Percentiles rank a stretch among this genome's conserved stretches.
These are phyloP conservation scores for Jackrogersella multiformis DNA, from an alignment of 495 filamentous ascomycete species.

Conservation along the genomic window DNA sequence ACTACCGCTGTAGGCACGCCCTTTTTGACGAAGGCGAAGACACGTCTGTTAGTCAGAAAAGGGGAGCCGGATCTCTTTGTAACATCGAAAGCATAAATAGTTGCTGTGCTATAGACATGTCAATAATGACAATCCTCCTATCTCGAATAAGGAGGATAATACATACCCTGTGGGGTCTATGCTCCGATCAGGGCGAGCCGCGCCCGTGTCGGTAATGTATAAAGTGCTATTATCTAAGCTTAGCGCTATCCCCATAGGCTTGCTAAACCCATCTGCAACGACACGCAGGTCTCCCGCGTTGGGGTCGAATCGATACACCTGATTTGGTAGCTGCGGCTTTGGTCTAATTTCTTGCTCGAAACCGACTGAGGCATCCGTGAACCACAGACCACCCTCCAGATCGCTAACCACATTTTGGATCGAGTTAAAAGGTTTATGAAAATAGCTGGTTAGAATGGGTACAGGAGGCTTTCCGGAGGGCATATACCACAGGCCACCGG, in stretches of 20 bases:
- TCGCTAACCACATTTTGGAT: constrained; percentile 54
- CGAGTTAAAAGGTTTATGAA: constrained; percentile 58
- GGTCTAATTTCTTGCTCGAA: constrained; percentile 56
- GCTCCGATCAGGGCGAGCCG: constrained; percentile 39
- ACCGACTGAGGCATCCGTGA: constrained; percentile 57
- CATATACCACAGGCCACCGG: constrained; percentile 63
- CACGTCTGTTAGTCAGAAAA: constrained; percentile 58
- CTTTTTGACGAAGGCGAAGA: constrained; percentile 59
- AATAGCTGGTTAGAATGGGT: constrained; percentile 54
- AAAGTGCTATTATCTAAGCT: constrained; percentile 50
- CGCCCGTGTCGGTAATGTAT: constrained; percentile 57
- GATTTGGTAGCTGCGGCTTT: constrained; percentile 52
- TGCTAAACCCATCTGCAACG: constrained; percentile 55
- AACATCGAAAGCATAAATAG: constrained; percentile 52
- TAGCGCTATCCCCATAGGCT: constrained; percentile 55
- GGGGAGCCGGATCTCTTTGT: constrained; percentile 28
- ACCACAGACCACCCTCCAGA: constrained; percentile 57
- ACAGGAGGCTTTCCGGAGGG: constrained; percentile 47
- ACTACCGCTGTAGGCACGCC: constrained; percentile 58
- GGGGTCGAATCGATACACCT: constrained; percentile 57
- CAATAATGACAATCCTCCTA: background rate
- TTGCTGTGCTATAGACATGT: constrained; percentile 34
- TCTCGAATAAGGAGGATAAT: background rate
- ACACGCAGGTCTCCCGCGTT: constrained; percentile 47
- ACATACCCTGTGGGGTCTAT: constrained; percentile 28